A percentile compares a stretch with the other conserved stretches of the same genome.
Conservation (phyloP, 495 filamentous ascomycete genomes). For the Margaritispora aquatica region DNA sequence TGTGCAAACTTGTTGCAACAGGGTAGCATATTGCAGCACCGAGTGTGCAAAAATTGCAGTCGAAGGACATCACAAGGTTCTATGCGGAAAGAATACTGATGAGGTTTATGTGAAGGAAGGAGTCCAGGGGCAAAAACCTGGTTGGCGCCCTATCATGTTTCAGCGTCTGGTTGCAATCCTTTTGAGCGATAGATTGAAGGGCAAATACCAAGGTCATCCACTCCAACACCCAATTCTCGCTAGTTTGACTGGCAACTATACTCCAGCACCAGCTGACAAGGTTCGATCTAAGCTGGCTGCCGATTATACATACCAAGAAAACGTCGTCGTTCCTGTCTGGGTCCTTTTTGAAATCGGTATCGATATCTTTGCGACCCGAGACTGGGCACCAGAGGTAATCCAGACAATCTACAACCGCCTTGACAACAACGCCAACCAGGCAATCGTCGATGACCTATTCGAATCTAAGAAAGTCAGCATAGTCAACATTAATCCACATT, state of each 20-base stretch:
- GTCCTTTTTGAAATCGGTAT: constrained; percentile 14
- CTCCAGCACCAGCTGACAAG: background rate
- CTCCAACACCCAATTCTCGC: constrained; percentile 16
- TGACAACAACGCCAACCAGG: constrained; percentile 17
- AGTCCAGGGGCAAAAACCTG: background rate
- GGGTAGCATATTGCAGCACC: constrained; percentile 14
- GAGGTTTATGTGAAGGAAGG: constrained; percentile 12
- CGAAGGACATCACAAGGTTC: constrained; percentile 13
- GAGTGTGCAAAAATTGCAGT: constrained; percentile 10
- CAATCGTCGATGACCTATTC: background rate
- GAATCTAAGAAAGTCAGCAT: background rate
- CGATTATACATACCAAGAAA: constrained; percentile 14
- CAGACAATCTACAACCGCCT: constrained; percentile 18
- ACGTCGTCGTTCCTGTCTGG: constrained; percentile 6
- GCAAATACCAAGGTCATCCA: constrained; percentile 6
- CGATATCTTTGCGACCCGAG: constrained; percentile 7
- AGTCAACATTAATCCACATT: constrained; percentile 14
- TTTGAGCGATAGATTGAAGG: constrained; percentile 1
- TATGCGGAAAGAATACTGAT: constrained; percentile 17
- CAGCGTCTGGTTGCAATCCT: constrained; percentile 12
- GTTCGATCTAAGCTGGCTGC: background rate
- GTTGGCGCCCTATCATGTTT: constrained; percentile 11
- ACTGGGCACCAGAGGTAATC: constrained; percentile 16
- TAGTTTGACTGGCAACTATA: constrained; percentile 16
- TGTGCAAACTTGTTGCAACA: constrained; percentile 14